Evolutionary conservation across 208 protist genomes (phyloP).

Genomic region (Leishmania turanica): DNA sequence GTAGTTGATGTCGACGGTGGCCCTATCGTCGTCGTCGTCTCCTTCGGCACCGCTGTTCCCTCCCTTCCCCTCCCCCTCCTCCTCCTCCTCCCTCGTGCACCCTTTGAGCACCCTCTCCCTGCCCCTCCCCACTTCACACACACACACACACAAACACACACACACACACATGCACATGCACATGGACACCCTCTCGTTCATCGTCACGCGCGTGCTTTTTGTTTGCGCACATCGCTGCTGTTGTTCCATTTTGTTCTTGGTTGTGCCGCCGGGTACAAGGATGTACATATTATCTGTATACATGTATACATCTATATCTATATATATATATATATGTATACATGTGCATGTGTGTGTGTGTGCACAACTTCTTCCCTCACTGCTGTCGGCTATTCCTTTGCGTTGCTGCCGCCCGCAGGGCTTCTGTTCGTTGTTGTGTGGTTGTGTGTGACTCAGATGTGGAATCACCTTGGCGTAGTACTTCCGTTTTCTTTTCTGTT

Average conservation of each 20-base stretch:
- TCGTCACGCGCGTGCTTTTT: not conserved
- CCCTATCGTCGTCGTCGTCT: too few relatives aligned
- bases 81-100: not conserved
- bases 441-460: not conserved
- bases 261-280: too few relatives aligned
- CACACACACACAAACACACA: not conserved
- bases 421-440: not conserved
- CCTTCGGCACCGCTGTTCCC: too few relatives aligned
- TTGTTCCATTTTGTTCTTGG: not conserved
- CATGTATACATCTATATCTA: not conserved
- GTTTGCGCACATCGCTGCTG: not conserved
- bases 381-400: not conserved
- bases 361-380: not conserved
- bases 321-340: conserved; percentile 1
- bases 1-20: too few relatives aligned
- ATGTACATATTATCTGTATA: not conserved
- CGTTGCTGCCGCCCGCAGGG: not conserved
- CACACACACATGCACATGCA: not conserved
- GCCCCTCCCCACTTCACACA: not conserved
- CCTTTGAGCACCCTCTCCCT: too few relatives aligned
- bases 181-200: not conserved
- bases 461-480: not conserved
- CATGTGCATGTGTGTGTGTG: not conserved
- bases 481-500: not conserved
- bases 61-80: not conserved